Conservation (phyloP, 2,329 filamentous ascomycete genomes). For the Pseudopithomyces chartarum region DNA sequence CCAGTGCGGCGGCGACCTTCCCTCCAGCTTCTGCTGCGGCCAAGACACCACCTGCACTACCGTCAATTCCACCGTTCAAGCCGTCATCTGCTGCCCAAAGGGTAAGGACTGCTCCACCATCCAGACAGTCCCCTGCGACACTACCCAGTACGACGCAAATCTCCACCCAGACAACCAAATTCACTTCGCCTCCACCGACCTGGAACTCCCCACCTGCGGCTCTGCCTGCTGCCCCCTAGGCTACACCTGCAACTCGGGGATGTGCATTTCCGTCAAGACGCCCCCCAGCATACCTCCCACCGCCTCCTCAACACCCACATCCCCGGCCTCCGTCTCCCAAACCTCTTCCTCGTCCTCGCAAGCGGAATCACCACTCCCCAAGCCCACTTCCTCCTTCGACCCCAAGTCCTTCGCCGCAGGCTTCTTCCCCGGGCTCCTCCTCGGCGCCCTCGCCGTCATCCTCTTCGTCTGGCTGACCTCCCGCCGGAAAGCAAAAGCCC, state of each 20-base stretch:
- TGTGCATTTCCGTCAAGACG: constrained; percentile 58
- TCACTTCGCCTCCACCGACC: constrained; percentile 67
- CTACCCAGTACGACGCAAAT: constrained; percentile 64
- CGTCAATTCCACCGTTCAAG: constrained; percentile 65
- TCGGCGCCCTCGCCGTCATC: constrained; percentile 39
- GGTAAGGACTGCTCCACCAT: constrained; percentile 65
- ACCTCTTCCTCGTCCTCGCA: constrained; percentile 22
- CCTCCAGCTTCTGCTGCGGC: constrained; percentile 71
- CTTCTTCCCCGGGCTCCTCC: constrained; percentile 44
- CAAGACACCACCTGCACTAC: constrained; percentile 59
- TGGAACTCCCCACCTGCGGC: constrained; percentile 63
- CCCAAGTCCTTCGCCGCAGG: constrained; percentile 45
- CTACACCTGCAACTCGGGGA: constrained; percentile 63
- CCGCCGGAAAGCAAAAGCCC: constrained; percentile 34
- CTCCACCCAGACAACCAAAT: constrained; percentile 62
- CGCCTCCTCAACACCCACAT: constrained; percentile 32
- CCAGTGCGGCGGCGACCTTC: constrained; percentile 62
- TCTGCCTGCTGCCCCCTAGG: constrained; percentile 72
- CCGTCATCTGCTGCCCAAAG: constrained; percentile 72
- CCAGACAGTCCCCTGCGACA: constrained; percentile 67
- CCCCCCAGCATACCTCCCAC: constrained; percentile 27
- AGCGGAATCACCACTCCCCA: constrained; percentile 18
- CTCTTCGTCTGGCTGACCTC: constrained; percentile 41
- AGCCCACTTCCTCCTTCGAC: constrained; percentile 30
- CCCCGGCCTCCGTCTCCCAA: constrained; percentile 37